phyloP scores from a whole-genome alignment of 2,329 filamentous ascomycete genomes.

The Incumbomyces lentus region DNA sequence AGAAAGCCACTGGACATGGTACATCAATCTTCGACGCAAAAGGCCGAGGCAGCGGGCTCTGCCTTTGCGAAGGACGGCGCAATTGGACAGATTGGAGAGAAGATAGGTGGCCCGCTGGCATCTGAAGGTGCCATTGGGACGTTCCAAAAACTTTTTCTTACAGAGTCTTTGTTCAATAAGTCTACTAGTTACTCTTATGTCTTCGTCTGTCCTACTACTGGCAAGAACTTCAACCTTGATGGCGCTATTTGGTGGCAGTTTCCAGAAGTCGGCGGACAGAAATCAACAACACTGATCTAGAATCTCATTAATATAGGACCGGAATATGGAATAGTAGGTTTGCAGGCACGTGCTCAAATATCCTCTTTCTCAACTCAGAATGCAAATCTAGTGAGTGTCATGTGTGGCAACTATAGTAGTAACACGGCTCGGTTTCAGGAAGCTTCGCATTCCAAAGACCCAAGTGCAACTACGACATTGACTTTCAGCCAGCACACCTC shows the following conservation, averaged over 20 bases:
- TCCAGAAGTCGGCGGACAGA: constrained; percentile 10
- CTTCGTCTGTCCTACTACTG: too few species aligned
- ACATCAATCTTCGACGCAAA: constrained; percentile 1
- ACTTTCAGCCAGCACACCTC: not conserved
- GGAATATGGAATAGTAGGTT: not conserved
- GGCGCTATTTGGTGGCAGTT: constrained; percentile 12
- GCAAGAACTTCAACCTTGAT: constrained; percentile 12
- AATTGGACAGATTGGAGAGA: constrained; percentile 9
- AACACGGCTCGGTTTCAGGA: not conserved
- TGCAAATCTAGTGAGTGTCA: not conserved
- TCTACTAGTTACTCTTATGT: too few species aligned
- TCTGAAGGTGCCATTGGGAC: constrained; percentile 2
- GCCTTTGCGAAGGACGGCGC: constrained; percentile 3
- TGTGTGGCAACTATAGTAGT: not conserved
- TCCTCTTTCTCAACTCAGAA: not conserved
- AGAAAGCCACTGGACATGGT: not conserved
- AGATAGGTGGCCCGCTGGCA: constrained; percentile 11
- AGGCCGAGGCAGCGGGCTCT: not conserved
- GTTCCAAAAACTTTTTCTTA: too few species aligned
- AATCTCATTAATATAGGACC: too few species aligned
- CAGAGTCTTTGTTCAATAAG: too few species aligned
- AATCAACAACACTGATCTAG: constrained; percentile 5
- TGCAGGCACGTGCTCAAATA: not conserved
- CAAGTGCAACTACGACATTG: not conserved
- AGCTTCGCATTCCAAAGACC: not conserved